Conservation (phyloP, 345 rosid species). For the Salix exigua region DNA sequence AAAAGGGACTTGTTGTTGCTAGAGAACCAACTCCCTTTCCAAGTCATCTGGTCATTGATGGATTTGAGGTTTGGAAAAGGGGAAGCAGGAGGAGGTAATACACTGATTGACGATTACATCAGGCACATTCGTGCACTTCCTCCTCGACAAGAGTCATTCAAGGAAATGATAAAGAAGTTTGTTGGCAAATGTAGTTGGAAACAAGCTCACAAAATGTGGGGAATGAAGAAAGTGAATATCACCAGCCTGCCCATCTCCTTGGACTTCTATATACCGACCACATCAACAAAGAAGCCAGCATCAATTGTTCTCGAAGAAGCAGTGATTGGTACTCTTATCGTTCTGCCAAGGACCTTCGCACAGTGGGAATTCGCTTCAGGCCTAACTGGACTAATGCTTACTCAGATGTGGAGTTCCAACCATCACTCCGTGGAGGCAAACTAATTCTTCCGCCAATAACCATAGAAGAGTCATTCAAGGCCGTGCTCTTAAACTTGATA, state of each 20-base stretch:
- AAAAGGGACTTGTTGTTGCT: too few relatives aligned
- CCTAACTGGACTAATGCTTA: background rate
- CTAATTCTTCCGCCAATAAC: slow-evolving; percentile 15
- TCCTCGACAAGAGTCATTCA: too few relatives aligned
- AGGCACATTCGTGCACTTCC: background rate
- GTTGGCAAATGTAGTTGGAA: too few relatives aligned
- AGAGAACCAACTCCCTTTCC: too few relatives aligned
- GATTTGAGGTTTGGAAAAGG: too few relatives aligned
- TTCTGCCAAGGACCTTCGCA: background rate
- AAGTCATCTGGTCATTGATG: slow-evolving; percentile 1
- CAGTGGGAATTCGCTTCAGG: background rate
- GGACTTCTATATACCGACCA: background rate
- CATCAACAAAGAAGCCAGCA: too few relatives aligned
- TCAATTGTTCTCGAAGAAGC: too few relatives aligned
- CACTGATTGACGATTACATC: background rate
- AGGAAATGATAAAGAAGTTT: too few relatives aligned
- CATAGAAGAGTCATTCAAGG: slow-evolving; percentile 14
- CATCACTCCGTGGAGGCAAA: background rate
- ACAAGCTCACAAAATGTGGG: too few relatives aligned
- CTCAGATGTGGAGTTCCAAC: background rate
- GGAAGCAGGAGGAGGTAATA: background rate
- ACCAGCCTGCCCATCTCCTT: background rate
- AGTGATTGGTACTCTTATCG: background rate
- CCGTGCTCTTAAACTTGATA: slow-evolving; percentile 21
- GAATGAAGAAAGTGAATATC: too few relatives aligned